Evolutionary conservation across 2,329 filamentous ascomycete genomes (phyloP).

Genomic region (Pseudogymnoascus destructans): DNA sequence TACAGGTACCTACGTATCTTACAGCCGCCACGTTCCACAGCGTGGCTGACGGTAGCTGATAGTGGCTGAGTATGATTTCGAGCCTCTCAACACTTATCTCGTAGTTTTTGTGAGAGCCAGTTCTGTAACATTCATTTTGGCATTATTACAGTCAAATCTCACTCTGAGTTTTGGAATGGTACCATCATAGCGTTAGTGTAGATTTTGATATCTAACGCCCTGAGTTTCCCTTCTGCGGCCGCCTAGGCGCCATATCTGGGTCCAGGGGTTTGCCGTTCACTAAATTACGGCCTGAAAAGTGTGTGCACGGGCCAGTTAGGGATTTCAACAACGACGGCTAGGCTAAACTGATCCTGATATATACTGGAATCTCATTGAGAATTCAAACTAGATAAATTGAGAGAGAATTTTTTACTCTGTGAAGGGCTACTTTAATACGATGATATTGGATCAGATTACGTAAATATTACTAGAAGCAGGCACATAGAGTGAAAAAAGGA

Average conservation of each 20-base stretch:
- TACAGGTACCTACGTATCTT: conserved; percentile 5
- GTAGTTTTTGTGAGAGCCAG: neutral
- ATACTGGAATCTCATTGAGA: neutral
- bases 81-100: neutral
- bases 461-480: neutral
- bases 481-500: neutral
- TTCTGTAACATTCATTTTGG: neutral
- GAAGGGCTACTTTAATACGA: neutral
- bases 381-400: neutral
- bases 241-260: neutral
- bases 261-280: conserved; percentile 7
- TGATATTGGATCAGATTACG: neutral
- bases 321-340: neutral
- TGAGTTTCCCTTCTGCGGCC: neutral
- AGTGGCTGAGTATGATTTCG: neutral
- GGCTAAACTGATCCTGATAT: neutral
- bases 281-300: neutral
- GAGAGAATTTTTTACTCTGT: neutral
- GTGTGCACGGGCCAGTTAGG: neutral
- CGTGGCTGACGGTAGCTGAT: neutral
- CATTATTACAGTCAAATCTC: neutral
- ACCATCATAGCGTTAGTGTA: neutral
- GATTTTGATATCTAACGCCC: neutral
- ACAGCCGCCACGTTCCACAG: conserved; percentile 5
- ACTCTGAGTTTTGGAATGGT: neutral